Base-by-base conservation (phyloP, 2,329 filamentous ascomycete species). In the Pseudogymnoascus sp. region DNA sequence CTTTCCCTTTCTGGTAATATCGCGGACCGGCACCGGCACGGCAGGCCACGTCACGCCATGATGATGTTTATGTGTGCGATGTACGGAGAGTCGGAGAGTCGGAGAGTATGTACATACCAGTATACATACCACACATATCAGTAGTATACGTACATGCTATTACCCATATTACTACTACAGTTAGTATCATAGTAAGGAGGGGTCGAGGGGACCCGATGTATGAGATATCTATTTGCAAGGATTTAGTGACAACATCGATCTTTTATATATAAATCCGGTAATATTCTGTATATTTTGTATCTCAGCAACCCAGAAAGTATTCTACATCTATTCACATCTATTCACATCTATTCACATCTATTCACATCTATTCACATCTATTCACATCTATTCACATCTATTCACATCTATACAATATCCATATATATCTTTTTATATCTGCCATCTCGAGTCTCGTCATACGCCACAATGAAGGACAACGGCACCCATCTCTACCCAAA, bases 401-500 rank as follows among this genome's bases (percentile, higher is more conserved):
- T 47, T 2, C 42, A 7, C 42, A 16, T 54, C 23, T 54, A 54
- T 54, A 54, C 42, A 51, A 6, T 51, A 31, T 6, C 26, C 7
- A 31, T 31, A 31, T 31, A 16, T 31, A 18, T 7, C 8, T 54
- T 16, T 54, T 54, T 31, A 54, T 54, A 54, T 54, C 4, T 16
- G 4, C 14, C n/a, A 57, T 57, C 51, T 57, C 34, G n/a, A 6
- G 26, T 5, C 29, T 16, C 26, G 11, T 57, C 51, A 34, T 57
- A 31, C 51, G 29, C 51, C 12, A 34, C 51, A 29, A 72, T 72
- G 71, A 71, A 71, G 61, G 66, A 68, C 45, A 68, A 68, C 29
- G 67, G 64, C 2, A 69, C 74, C 23, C 68, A 71, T 26, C 74
- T 81, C 37, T 81, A 79, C 68, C 73, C 76, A 34, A 80, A 77